A percentile compares a stretch with the other conserved stretches of the same genome.
These are phyloP conservation scores for Paramyrothecium roridum DNA, from an alignment of 2,329 filamentous ascomycete species.

Conservation along the genomic window DNA sequence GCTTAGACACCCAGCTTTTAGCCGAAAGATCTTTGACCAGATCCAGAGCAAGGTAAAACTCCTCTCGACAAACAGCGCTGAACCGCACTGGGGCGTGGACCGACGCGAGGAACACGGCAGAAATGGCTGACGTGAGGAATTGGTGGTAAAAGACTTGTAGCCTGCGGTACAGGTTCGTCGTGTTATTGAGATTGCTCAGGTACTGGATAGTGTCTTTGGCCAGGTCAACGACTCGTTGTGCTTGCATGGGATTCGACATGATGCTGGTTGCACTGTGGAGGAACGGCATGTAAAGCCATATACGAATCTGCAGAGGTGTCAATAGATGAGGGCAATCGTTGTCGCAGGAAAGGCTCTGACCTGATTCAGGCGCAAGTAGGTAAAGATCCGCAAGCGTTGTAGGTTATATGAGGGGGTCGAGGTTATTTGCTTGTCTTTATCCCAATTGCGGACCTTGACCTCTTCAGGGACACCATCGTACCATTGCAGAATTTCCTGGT, in stretches of 20 bases:
- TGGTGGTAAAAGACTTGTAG: slow-evolving; percentile 79
- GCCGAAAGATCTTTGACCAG: slow-evolving; percentile 70
- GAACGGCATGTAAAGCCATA: slow-evolving; percentile 83
- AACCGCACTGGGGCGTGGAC: slow-evolving; percentile 73
- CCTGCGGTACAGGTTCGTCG: slow-evolving; percentile 66
- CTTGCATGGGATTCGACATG: slow-evolving; percentile 68
- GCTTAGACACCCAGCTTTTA: slow-evolving; percentile 68
- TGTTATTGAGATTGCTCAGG: slow-evolving; percentile 67
- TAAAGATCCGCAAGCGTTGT: slow-evolving; percentile 74
- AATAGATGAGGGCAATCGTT: slow-evolving; percentile 2
- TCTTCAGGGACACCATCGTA: slow-evolving; percentile 70
- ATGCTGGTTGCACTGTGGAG: slow-evolving; percentile 84
- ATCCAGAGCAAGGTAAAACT: slow-evolving; percentile 77
- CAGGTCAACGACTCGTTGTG: slow-evolving; percentile 70
- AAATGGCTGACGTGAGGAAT: slow-evolving; percentile 71
- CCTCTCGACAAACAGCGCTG: slow-evolving; percentile 63
- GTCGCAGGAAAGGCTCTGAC: slow-evolving; percentile 30
- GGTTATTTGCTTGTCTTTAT: slow-evolving; percentile 46
- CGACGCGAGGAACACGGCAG: slow-evolving; percentile 73
- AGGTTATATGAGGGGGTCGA: slow-evolving; percentile 61
- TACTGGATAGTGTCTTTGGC: slow-evolving; percentile 75
- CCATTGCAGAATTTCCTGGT: slow-evolving; percentile 84
- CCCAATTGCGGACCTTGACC: slow-evolving; percentile 58
- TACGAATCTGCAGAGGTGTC: slow-evolving; percentile 57
- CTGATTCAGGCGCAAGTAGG: slow-evolving; percentile 84